Base-by-base conservation (phyloP, 2,329 filamentous ascomycete genomes). In the Epichloe uncinata region DNA sequence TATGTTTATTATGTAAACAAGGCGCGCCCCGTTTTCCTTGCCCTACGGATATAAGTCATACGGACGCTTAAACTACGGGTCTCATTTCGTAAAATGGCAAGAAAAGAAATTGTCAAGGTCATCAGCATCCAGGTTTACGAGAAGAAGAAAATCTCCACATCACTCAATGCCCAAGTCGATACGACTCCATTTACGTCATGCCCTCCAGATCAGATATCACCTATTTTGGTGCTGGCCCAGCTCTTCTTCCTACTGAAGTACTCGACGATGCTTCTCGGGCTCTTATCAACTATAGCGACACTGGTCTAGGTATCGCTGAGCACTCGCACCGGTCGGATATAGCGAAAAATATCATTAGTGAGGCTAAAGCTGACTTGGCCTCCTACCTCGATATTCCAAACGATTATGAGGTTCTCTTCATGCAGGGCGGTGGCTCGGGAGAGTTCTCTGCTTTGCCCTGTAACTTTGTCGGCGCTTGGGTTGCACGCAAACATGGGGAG, bases 151-250 rank as follows among this genome's bases (percentile, higher is more conserved):
- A 26, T 26, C 7, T 26, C 26, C 7, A 26, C 26, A 26, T 1
- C 26, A 26, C 26, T 26, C 26, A 26, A 26, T 26, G 26, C 26
- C 26, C 8, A 1, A 0, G 26, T 26, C 7, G 7, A 26, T 26
- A 26, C 26, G 26, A 26, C 26, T 26, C 7, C 26, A 26, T 26
- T 26, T 8, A 30, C 18, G 15, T 37, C 36, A 53, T 53, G 51
- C 51, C 49, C 8, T 48, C 51, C 33, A 49, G 87, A 67, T 74
- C 80, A 58, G 83, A 91, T 55, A 79, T 93, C 64, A 78, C 82
- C 56, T 93, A 94, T 69, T 95, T 95, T 59, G 89, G 90, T 54
- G 90, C 91, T 48, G 91, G 91, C 55, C 91, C 91, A 45, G 89
- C 91, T n/a, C 73, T 81, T 34, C 76, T 97, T 16, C 90, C 90